phyloP scores from a whole-genome alignment of 768 basidiomycete species.

The Lactarius evosmus region DNA sequence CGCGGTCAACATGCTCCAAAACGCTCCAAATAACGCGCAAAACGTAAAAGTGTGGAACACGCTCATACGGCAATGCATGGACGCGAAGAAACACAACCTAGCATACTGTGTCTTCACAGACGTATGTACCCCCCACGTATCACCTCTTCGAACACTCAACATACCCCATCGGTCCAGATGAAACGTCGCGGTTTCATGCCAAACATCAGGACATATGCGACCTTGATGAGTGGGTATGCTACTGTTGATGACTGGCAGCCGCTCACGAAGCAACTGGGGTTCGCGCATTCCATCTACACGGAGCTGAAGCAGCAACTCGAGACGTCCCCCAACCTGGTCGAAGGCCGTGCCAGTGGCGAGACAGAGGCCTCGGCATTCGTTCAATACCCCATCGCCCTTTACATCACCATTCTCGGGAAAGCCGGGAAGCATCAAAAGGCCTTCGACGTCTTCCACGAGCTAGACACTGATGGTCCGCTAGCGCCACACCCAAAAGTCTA shows the following conservation, averaged over 20 bases:
- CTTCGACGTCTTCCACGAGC: conserved; percentile 69
- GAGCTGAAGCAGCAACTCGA: conserved; percentile 51
- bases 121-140: conserved; percentile 40
- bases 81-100: conserved; percentile 52
- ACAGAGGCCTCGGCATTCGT: conserved; percentile 16
- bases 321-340: conserved; percentile 46
- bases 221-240: conserved; percentile 63
- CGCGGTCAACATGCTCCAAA: conserved; percentile 65
- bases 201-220: conserved; percentile 61
- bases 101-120: conserved; percentile 67
- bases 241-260: conserved; percentile 58
- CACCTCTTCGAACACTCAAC: background rate
- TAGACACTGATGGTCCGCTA: conserved; percentile 62
- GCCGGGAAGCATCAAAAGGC: conserved; percentile 59
- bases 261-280: conserved; percentile 57
- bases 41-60: conserved; percentile 80
- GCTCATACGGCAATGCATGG: conserved; percentile 63
- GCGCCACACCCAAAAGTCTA: conserved; percentile 59
- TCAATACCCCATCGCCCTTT: conserved; percentile 48
- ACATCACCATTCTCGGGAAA: conserved; percentile 64
- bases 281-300: conserved; percentile 59
- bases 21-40: conserved; percentile 67
- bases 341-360: conserved; percentile 44
- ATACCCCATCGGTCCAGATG: conserved; percentile 55
- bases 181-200: conserved; percentile 78